A percentile compares a stretch with the other conserved stretches of the same genome.
Evolutionary conservation across 2,329 filamentous ascomycete genomes (phyloP).

Genomic region (Metarhizium sp.): DNA sequence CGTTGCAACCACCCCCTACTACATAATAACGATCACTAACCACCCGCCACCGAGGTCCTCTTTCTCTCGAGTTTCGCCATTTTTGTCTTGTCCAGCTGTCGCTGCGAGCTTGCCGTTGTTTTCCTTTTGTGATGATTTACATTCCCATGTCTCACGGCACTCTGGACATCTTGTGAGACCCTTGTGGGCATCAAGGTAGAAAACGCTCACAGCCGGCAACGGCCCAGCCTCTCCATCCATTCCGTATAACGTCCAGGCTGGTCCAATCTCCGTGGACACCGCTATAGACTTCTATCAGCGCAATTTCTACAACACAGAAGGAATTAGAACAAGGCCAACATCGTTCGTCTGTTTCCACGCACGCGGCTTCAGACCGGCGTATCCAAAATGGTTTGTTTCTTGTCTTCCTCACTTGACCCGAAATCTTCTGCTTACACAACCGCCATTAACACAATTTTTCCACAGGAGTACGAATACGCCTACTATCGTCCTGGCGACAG

Average conservation of each 20-base stretch:
- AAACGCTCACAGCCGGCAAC: slow-evolving; percentile 28
- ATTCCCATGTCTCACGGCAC: slow-evolving; percentile 16
- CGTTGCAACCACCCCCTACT: slow-evolving; percentile 11
- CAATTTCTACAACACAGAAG: no score
- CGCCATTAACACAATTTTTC: background rate
- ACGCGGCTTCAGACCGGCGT: background rate
- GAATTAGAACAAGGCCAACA: no score
- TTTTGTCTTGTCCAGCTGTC: slow-evolving; percentile 22
- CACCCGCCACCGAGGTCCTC: slow-evolving; percentile 29
- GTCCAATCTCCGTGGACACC: background rate
- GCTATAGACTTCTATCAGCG: background rate
- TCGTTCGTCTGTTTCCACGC: background rate
- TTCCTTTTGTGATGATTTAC: background rate
- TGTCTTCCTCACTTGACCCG: background rate
- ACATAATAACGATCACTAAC: slow-evolving; percentile 38
- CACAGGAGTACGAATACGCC: slow-evolving; percentile 28
- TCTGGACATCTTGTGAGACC: background rate
- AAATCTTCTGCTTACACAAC: background rate
- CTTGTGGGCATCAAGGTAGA: background rate
- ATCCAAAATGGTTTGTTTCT: slow-evolving; percentile 2
- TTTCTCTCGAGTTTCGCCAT: slow-evolving; percentile 32
- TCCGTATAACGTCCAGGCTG: no score
- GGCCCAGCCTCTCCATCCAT: slow-evolving; percentile 12
- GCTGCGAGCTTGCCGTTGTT: slow-evolving; percentile 15
- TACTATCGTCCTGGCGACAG: slow-evolving; percentile 25